These are phyloP conservation scores for Prorocentrum cordatum DNA, from an alignment of 169 alveolate species.

Conservation along the genomic window DNA sequence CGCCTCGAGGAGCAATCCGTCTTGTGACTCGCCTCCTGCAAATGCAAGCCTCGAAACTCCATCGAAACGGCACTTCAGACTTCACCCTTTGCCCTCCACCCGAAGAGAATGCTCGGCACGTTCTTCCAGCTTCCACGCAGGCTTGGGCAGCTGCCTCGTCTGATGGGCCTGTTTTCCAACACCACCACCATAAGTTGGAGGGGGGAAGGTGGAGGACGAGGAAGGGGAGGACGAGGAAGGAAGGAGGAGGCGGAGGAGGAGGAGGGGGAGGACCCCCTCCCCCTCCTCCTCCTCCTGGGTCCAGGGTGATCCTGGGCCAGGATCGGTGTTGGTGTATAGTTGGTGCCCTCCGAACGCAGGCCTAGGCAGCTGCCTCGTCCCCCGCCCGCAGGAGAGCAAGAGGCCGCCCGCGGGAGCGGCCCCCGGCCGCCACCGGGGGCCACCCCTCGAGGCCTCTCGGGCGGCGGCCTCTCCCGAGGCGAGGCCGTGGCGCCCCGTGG, in stretches of 20 bases:
- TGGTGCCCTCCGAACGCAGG: conserved; percentile 9
- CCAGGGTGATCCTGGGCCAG: too few species aligned
- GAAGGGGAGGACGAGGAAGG: background rate
- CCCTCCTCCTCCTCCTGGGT: too few species aligned
- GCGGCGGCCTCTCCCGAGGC: conserved; percentile 29
- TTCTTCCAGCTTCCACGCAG: too few species aligned
- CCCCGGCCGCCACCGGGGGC: background rate
- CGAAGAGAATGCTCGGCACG: too few species aligned
- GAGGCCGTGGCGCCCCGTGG: conserved; percentile 10
- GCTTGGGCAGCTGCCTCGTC: too few species aligned
- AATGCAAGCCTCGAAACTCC: too few species aligned
- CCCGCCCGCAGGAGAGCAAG: background rate
- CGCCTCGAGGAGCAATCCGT: conserved; percentile 13
- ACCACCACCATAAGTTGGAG: too few species aligned
- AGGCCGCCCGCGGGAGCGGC: conserved; percentile 7
- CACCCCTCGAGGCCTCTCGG: conserved; percentile 11
- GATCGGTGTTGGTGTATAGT: too few species aligned
- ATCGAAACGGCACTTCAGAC: too few species aligned
- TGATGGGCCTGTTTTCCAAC: too few species aligned
- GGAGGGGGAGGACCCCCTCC: background rate
- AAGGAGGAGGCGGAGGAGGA: background rate
- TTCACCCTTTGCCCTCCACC: too few species aligned
- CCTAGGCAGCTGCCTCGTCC: background rate
- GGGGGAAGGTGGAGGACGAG: conserved; percentile 18
- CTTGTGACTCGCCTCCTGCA: conserved; percentile 27